Conservation (phyloP, 2,329 filamentous ascomycete species). For the Lojkania enalia region DNA sequence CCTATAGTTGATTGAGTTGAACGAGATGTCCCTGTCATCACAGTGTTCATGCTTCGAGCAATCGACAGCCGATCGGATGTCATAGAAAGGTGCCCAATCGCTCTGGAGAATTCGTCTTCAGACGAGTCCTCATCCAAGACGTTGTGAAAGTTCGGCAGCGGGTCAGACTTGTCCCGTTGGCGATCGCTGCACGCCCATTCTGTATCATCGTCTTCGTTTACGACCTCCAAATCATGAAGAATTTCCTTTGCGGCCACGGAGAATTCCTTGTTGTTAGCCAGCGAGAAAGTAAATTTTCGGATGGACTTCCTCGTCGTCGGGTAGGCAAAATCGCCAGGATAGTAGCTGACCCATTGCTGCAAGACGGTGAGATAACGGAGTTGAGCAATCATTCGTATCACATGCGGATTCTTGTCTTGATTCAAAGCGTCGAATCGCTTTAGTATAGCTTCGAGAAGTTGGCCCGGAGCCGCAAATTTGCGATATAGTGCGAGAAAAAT, state of each 20-base stretch:
- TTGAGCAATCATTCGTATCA: constrained; percentile 79
- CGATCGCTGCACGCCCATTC: constrained; percentile 88
- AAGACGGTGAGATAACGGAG: constrained; percentile 81
- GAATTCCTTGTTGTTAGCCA: constrained; percentile 81
- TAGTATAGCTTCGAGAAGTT: constrained; percentile 77
- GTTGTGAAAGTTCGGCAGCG: constrained; percentile 48
- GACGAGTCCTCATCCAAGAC: constrained; percentile 46
- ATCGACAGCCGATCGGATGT: constrained; percentile 31
- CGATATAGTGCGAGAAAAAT: constrained; percentile 93
- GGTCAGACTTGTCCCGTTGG: constrained; percentile 52
- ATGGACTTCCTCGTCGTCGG: constrained; percentile 72
- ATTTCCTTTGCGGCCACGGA: constrained; percentile 85
- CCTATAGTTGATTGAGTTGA: constrained; percentile 27
- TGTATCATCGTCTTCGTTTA: constrained; percentile 85
- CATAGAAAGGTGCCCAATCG: constrained; percentile 37
- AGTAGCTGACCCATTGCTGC: constrained; percentile 85
- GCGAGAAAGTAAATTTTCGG: constrained; percentile 71
- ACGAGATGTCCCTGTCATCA: constrained; percentile 26
- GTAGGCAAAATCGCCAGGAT: constrained; percentile 91
- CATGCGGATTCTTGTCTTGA: constrained; percentile 67
- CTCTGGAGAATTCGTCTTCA: constrained; percentile 38
- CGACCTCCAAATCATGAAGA: constrained; percentile 71
- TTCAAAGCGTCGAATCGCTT: constrained; percentile 72
- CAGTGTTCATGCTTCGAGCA: constrained; percentile 30
- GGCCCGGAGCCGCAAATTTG: constrained; percentile 82